Percentiles rank a stretch among this genome's conserved stretches.
Conservation (phyloP, 2,329 filamentous ascomycete genomes). For the Aureobasidium vineae region DNA sequence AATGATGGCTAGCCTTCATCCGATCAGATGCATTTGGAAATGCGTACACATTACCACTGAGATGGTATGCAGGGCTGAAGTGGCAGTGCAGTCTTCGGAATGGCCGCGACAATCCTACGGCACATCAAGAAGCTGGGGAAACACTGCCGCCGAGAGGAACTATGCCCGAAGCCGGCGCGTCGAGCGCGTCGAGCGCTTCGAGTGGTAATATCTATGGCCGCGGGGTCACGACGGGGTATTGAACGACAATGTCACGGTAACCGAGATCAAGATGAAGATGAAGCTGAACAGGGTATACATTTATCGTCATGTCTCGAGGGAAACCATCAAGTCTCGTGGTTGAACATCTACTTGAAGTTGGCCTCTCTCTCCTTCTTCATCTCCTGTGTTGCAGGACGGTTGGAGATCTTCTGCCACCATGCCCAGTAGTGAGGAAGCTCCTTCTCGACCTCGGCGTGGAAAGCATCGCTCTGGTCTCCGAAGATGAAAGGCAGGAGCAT, state of each 20-base stretch:
- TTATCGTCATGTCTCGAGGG: background rate
- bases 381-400: slow-evolving; percentile 29
- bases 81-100: background rate
- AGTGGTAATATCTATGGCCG: background rate
- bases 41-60: background rate
- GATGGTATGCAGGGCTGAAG: background rate
- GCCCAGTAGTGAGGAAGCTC: slow-evolving; percentile 28
- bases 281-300: background rate
- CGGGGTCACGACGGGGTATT: background rate
- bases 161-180: background rate
- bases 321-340: background rate
- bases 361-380: slow-evolving; percentile 32
- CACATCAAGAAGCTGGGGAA: slow-evolving; percentile 2
- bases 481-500: slow-evolving; percentile 29
- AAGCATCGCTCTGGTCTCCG: slow-evolving; percentile 22
- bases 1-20: background rate
- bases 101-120: background rate
- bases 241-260: no score
- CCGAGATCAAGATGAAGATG: background rate
- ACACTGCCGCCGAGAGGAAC: background rate
- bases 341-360: background rate
- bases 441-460: slow-evolving; percentile 28
- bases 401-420: slow-evolving; percentile 28
- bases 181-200: no score
- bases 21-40: background rate